phyloP scores from a whole-genome alignment of 2,329 filamentous ascomycete species.

The Hymenoscyphus fraxineus region DNA sequence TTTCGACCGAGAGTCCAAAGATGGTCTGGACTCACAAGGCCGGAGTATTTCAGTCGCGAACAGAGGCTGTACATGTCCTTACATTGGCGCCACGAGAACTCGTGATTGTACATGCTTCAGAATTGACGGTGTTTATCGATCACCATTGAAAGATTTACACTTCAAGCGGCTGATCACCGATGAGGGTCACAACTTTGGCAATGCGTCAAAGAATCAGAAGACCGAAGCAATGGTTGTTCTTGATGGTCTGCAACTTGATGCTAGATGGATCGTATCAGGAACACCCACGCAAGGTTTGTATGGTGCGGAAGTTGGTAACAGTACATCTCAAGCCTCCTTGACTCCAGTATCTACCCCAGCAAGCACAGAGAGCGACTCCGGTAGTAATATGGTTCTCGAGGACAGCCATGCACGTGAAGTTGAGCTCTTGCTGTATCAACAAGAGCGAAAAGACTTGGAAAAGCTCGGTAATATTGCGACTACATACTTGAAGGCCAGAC shows the following conservation, averaged over 20 bases:
- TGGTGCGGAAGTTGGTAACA: constrained; percentile 55
- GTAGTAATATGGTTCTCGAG: neutral
- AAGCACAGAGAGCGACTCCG: neutral
- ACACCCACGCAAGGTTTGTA: constrained; percentile 83
- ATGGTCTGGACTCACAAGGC: constrained; percentile 44
- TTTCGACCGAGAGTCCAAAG: constrained; percentile 65
- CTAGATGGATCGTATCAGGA: constrained; percentile 85
- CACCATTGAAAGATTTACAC: constrained; percentile 66
- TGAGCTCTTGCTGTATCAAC: constrained; percentile 31
- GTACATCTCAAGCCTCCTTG: constrained; percentile 13
- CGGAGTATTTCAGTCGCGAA: constrained; percentile 26
- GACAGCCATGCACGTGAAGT: neutral
- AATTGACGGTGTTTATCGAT: constrained; percentile 45
- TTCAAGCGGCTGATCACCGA: constrained; percentile 90
- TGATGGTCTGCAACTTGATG: constrained; percentile 57
- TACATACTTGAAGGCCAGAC: constrained; percentile 70
- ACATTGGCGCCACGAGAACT: constrained; percentile 40
- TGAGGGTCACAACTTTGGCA: constrained; percentile 82
- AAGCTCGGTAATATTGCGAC: constrained; percentile 62
- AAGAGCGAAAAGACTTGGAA: constrained; percentile 61
- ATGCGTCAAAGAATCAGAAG: constrained; percentile 50
- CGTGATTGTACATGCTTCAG: constrained; percentile 43
- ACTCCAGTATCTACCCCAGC: constrained; percentile 3
- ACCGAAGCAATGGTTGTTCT: constrained; percentile 53
- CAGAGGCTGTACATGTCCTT: constrained; percentile 19